phyloP scores from a whole-genome alignment of 2,329 filamentous ascomycete genomes.

The Akanthomyces uredinophilus region DNA sequence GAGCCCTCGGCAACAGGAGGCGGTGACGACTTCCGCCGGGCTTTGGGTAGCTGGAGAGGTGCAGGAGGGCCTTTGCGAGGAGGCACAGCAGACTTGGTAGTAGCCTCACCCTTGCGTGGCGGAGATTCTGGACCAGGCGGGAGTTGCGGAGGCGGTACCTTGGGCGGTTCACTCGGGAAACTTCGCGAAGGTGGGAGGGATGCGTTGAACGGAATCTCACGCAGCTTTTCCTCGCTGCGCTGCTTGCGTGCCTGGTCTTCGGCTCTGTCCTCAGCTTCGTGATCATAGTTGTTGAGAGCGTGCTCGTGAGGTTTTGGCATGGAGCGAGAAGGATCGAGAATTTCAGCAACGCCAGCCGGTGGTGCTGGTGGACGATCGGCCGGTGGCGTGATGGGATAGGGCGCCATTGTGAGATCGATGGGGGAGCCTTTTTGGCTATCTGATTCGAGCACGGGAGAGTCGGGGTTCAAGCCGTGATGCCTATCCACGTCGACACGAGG shows the following conservation, averaged over 20 bases:
- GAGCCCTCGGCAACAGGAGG: constrained; percentile 44
- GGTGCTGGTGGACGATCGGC: constrained; percentile 42
- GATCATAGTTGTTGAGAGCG: constrained; percentile 51
- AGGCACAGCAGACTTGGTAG: constrained; percentile 40
- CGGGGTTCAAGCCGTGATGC: constrained; percentile 25
- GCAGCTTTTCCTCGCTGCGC: constrained; percentile 36
- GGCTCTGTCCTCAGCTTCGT: constrained; percentile 46
- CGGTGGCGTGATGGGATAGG: constrained; percentile 61
- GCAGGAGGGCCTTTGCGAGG: constrained; percentile 78
- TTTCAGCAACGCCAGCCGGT: constrained; percentile 40
- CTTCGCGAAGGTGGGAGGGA: constrained; percentile 53
- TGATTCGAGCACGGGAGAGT: constrained; percentile 46
- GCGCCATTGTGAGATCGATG: constrained; percentile 54
- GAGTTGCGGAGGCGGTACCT: constrained; percentile 46
- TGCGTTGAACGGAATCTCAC: constrained; percentile 46
- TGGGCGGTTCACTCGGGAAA: constrained; percentile 47
- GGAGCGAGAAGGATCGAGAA: constrained; percentile 51
- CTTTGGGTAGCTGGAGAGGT: constrained; percentile 62
- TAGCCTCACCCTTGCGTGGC: constrained; percentile 37
- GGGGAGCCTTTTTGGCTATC: constrained; percentile 52
- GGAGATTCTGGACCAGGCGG: constrained; percentile 39
- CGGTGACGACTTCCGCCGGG: constrained; percentile 21
- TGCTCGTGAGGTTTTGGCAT: constrained; percentile 60
- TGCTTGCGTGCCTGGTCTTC: constrained; percentile 42
- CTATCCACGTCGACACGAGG: constrained; percentile 23